Evolutionary conservation across 2,329 filamentous ascomycete species (phyloP), one percentile per base, ranked within the genome.

Genomic region (Diaporthe ampelina): DNA sequence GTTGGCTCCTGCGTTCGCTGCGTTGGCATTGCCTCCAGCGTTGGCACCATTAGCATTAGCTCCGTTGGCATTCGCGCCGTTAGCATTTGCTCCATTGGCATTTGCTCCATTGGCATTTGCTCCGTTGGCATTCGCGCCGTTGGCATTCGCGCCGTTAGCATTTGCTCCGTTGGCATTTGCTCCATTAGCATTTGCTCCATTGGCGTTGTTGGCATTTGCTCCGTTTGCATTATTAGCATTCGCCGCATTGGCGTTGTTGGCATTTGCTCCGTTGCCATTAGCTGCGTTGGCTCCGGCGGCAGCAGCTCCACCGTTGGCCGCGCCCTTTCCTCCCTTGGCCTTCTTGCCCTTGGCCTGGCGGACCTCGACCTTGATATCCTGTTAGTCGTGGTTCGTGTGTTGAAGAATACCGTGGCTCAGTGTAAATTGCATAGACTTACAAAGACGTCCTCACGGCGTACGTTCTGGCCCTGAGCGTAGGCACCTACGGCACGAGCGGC

Each of bases 331-430:
- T 32, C 26, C 26, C 56, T 59, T 59, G 35, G 29, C 57, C 35
- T 59, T 59, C 57, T 59, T 59, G 57, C 57, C 57, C 35, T 59
- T 59, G 32, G 57, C 57, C 57, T 59, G 57, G n/a, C 57, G 57
- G 32, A 59, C 57, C 32, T 59, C 35, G 21, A 59, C 5, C 56
- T 59, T 59, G 11, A 59, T 21, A 35, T 24, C 40, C 32, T 59
- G 32, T 59, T 59, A 59, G 57, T 26, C 3, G 6, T 26, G 10
- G 57, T 40, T 40, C 57, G 26, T 40, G 5, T 59, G 13, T 24
- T 1, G 32, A 59, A 26, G 35, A 40, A 24, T 24, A 19, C 29
- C 29, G 4, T 5, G 35, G 32, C n/a, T 24, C 57, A 59, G n/a
- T 35, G 24, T 6, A 21, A 59, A 13, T 35, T 59, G 32, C 32